A percentile compares a stretch with the other conserved stretches of the same genome.
Conservation (phyloP, 2,329 filamentous ascomycete genomes). For the Botrytis paeoniae region DNA sequence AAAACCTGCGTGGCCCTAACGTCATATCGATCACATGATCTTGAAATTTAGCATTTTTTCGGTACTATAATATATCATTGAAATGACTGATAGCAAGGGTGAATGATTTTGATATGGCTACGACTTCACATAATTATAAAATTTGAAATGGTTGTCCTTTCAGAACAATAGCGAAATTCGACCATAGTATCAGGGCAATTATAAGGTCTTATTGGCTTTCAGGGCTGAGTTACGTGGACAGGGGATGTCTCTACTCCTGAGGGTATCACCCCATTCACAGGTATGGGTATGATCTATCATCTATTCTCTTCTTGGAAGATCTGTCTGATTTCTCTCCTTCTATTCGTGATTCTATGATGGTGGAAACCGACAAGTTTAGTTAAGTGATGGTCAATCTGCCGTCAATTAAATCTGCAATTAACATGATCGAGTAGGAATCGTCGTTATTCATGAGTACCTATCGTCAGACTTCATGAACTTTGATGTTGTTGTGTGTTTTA, state of each 20-base stretch:
- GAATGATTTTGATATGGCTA: neutral
- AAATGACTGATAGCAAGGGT: neutral
- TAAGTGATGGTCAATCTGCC: neutral
- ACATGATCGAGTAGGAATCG: neutral
- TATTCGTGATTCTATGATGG: neutral
- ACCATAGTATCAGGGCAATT: neutral
- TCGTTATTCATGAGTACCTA: neutral
- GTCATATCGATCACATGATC: neutral
- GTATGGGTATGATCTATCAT: neutral
- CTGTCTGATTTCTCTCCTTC: no score
- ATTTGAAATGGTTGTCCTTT: rapidly evolving
- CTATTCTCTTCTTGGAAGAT: neutral
- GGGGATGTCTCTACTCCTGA: neutral
- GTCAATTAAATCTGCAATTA: neutral
- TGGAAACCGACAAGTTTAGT: rapidly evolving
- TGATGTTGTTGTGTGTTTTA: neutral
- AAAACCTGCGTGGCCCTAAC: neutral
- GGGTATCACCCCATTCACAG: rapidly evolving
- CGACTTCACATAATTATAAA: neutral
- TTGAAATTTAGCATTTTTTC: no score
- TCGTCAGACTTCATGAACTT: neutral
- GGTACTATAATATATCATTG: no score
- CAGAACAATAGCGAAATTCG: rapidly evolving
- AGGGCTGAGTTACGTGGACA: neutral
- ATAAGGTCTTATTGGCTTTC: neutral